Evolutionary conservation across 2,329 filamentous ascomycete species (phyloP).

Genomic region (Monosporascus sp.): DNA sequence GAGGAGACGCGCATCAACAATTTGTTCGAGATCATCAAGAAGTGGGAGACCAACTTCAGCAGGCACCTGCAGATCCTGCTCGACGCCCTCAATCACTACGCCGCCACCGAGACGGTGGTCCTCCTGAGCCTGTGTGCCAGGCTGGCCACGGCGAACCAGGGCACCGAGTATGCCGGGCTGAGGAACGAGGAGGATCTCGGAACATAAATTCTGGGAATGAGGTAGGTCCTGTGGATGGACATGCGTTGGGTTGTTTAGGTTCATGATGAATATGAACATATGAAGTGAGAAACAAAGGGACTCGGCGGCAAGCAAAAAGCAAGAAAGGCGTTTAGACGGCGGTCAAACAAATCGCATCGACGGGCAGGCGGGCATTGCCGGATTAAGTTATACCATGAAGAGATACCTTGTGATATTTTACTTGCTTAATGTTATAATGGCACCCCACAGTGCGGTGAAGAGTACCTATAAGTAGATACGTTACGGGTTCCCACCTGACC

Average conservation of each 20-base stretch:
- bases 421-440: too few relatives aligned
- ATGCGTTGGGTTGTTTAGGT: slow-evolving; percentile 1
- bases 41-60: slow-evolving; percentile 92
- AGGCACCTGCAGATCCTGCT: slow-evolving; percentile 89
- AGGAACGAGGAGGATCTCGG: slow-evolving; percentile 53
- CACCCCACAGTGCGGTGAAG: too few relatives aligned
- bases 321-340: neutral
- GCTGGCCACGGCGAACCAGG: slow-evolving; percentile 76
- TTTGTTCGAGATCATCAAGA: slow-evolving; percentile 79
- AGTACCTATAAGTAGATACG: too few relatives aligned
- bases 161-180: slow-evolving; percentile 59
- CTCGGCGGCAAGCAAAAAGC: too few relatives aligned
- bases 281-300: neutral
- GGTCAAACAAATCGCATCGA: neutral
- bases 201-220: slow-evolving; percentile 5
- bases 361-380: too few relatives aligned
- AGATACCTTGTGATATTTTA: too few relatives aligned
- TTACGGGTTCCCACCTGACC: too few relatives aligned
- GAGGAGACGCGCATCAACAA: slow-evolving; percentile 59
- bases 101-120: slow-evolving; percentile 94
- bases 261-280: neutral
- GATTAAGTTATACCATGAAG: too few relatives aligned
- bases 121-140: slow-evolving; percentile 82
- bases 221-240: neutral
- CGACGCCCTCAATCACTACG: slow-evolving; percentile 94